Conservation (phyloP, 495 filamentous ascomycete genomes). For the Penicillium chermesinum region DNA sequence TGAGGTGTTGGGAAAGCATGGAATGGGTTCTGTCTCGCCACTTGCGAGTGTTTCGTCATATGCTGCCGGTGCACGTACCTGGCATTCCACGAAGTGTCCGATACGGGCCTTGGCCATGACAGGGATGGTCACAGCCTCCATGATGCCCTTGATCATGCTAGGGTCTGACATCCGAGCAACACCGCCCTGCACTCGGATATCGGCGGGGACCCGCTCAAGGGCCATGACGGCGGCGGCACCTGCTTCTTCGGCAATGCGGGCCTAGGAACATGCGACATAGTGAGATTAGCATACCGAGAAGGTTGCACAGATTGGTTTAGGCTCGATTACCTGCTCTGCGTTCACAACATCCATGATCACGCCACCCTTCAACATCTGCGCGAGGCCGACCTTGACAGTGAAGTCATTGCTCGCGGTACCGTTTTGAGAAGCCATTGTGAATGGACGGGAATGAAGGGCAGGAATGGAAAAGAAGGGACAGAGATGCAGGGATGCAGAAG, state of each 20-base stretch:
- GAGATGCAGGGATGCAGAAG: slow-evolving; percentile 2
- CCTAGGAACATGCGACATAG: slow-evolving; percentile 34
- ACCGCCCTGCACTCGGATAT: slow-evolving; percentile 88
- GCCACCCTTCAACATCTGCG: slow-evolving; percentile 96
- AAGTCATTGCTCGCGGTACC: slow-evolving; percentile 46
- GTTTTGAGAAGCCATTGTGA: slow-evolving; percentile 37
- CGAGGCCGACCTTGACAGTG: slow-evolving; percentile 86
- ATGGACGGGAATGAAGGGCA: slow-evolving; percentile 1
- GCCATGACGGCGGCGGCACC: slow-evolving; percentile 98
- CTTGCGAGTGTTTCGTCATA: background rate
- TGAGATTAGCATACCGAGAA: background rate
- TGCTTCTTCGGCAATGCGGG: slow-evolving; percentile 94
- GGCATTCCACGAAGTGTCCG: slow-evolving; percentile 96
- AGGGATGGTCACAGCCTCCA: slow-evolving; percentile 93
- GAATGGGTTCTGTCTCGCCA: background rate
- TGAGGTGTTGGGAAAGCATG: background rate
- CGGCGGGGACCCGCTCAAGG: slow-evolving; percentile 93
- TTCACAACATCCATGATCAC: slow-evolving; percentile 99
- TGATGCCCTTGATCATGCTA: slow-evolving; percentile 91
- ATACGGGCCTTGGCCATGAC: slow-evolving; percentile 99
- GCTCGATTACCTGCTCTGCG: slow-evolving; percentile 64
- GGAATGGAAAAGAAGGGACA: slow-evolving; percentile 1
- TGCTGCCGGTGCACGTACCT: slow-evolving; percentile 42
- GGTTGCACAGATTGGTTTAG: background rate
- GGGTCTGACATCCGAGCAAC: slow-evolving; percentile 98